phyloP scores from a whole-genome alignment of 306 rosid genomes.

The Lablab purpureus region DNA sequence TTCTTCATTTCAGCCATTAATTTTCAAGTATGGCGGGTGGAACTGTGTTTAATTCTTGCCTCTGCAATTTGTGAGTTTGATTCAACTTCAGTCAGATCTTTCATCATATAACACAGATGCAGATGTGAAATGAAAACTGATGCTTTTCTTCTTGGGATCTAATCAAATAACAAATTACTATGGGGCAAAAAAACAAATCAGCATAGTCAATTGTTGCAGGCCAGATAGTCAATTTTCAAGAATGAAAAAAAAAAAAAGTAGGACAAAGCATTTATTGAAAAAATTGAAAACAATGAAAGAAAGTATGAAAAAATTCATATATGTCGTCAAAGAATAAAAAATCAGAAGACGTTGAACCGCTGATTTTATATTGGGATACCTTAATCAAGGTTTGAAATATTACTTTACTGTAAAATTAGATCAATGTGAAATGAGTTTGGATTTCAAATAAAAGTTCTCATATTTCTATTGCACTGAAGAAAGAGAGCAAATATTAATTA shows the following conservation, averaged over 20 bases:
- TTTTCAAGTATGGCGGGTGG: background rate
- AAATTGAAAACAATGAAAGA: background rate
- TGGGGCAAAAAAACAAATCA: background rate
- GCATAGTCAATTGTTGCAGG: background rate
- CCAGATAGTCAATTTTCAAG: background rate
- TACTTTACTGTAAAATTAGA: too few relatives aligned
- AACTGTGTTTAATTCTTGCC: background rate
- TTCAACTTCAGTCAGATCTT: background rate
- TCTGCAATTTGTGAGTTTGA: background rate
- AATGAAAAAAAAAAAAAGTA: background rate
- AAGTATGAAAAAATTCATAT: background rate
- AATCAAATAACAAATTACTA: background rate
- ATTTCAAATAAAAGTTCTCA: too few relatives aligned
- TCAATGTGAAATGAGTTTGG: too few relatives aligned
- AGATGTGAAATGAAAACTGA: background rate
- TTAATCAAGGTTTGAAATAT: too few relatives aligned
- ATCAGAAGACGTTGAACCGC: too few relatives aligned
- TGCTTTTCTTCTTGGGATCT: background rate
- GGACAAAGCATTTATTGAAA: background rate
- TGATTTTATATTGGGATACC: too few relatives aligned
- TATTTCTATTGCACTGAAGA: too few relatives aligned
- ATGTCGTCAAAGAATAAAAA: background rate
- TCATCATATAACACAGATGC: background rate
- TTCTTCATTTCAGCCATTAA: slow-evolving; percentile 14
- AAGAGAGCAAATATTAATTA: too few relatives aligned